These are phyloP conservation scores for Lactifluus piperatus DNA, from an alignment of 768 basidiomycete genomes.

Conservation along the genomic window DNA sequence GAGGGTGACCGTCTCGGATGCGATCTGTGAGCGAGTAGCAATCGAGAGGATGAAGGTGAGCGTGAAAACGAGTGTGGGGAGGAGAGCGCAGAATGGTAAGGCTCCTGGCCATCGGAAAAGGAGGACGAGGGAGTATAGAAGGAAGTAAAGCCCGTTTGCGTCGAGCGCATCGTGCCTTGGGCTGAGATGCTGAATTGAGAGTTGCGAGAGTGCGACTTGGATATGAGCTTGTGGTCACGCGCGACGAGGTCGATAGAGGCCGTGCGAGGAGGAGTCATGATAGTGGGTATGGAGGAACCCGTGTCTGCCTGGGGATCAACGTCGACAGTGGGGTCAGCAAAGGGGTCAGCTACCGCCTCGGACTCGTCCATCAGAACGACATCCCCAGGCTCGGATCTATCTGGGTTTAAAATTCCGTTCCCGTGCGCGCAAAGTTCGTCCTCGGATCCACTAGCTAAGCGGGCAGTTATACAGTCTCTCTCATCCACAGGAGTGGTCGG, in stretches of 20 bases:
- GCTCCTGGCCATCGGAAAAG: constrained; percentile 52
- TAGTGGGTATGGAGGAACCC: background rate
- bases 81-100: constrained; percentile 38
- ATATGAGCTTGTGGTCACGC: constrained; percentile 26
- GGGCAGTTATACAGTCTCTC: background rate
- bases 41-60: constrained; percentile 18
- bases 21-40: constrained; percentile 20
- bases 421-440: background rate
- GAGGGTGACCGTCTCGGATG: constrained; percentile 9
- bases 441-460: background rate
- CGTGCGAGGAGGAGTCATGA: constrained; percentile 22
- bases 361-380: constrained; percentile 6
- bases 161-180: constrained; percentile 47
- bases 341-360: background rate
- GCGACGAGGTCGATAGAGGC: constrained; percentile 28
- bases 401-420: background rate
- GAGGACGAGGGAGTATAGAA: constrained; percentile 79
- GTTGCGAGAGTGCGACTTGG: constrained; percentile 39
- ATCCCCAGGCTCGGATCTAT: background rate
- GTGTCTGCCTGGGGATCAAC: constrained; percentile 17
- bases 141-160: constrained; percentile 47
- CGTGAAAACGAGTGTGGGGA: constrained; percentile 40
- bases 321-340: constrained; percentile 3
- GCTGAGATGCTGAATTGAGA: constrained; percentile 31
- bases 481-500: constrained; percentile 8